A percentile compares a stretch with the other conserved stretches of the same genome.
These are phyloP conservation scores for Chalaropsis thielavioides DNA, from an alignment of 2,329 filamentous ascomycete genomes.

Conservation along the genomic window DNA sequence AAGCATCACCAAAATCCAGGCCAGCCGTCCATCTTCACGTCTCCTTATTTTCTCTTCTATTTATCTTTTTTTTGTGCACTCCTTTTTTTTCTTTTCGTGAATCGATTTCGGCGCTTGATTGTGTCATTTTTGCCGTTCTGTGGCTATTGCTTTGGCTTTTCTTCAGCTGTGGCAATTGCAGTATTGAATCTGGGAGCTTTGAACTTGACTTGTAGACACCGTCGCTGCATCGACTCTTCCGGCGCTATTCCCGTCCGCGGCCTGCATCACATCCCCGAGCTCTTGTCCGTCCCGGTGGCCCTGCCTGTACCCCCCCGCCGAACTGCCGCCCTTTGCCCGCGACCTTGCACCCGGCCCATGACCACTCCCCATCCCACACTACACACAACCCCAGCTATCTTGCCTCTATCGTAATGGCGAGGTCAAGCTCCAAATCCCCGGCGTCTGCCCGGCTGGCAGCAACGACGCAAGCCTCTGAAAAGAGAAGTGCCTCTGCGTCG, in stretches of 20 bases:
- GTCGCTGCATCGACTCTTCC: not conserved
- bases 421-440: constrained; percentile 9
- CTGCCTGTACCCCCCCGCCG: not conserved
- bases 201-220: not conserved
- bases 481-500: not conserved
- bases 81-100: not conserved
- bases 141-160: not conserved
- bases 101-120: not conserved
- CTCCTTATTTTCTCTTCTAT: not conserved
- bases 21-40: not conserved
- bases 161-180: no score
- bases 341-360: not conserved
- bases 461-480: not conserved
- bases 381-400: not conserved
- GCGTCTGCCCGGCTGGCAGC: not conserved
- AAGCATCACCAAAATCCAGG: not conserved
- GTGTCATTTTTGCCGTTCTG: not conserved
- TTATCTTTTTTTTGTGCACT: not conserved
- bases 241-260: not conserved
- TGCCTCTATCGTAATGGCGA: constrained; percentile 4
- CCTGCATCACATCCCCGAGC: not conserved
- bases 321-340: not conserved
- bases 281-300: not conserved
- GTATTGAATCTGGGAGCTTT: not conserved
- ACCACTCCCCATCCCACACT: not conserved